Evolutionary conservation across 805 yeast genomes (phyloP).

Genomic region (Candida sphagnicola): DNA sequence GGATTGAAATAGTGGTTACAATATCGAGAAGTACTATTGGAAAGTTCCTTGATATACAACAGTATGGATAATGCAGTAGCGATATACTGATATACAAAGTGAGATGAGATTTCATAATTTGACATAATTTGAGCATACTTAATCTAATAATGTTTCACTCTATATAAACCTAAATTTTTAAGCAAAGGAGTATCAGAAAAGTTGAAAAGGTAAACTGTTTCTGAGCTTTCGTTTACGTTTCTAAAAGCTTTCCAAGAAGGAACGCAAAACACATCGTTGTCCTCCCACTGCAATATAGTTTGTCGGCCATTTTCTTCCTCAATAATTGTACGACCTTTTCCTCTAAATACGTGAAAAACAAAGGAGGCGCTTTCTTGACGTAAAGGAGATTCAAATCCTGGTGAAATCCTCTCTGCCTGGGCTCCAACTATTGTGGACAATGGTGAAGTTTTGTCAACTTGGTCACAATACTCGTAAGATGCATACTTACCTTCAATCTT

Average conservation of each 20-base stretch:
- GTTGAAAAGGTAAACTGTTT: conserved; percentile 9
- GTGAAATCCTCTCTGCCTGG: conserved; percentile 9
- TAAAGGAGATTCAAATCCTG: conserved; percentile 5
- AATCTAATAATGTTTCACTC: conserved; percentile 5
- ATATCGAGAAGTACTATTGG: too few relatives aligned
- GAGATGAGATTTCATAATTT: too few relatives aligned
- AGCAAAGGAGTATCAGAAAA: conserved; percentile 11
- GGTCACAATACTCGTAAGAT: conserved; percentile 6
- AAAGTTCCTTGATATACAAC: too few relatives aligned
- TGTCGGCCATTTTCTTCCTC: conserved; percentile 7
- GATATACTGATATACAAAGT: too few relatives aligned
- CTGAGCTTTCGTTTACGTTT: conserved; percentile 9
- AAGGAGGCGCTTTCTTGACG: conserved; percentile 10
- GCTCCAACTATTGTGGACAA: conserved; percentile 9
- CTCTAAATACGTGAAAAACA: conserved; percentile 9
- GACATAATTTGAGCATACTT: too few relatives aligned
- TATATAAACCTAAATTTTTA: conserved; percentile 9
- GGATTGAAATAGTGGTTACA: too few relatives aligned
- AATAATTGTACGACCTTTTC: conserved; percentile 8
- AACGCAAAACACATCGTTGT: conserved; percentile 10
- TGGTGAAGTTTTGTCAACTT: background rate
- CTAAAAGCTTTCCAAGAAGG: conserved; percentile 9
- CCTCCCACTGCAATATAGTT: conserved; percentile 7
- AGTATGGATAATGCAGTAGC: too few relatives aligned
- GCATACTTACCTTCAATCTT: conserved; percentile 9